Evolutionary conservation across 208 protist species (phyloP), one percentile per base, ranked within the genome.

Genomic region (Porcisia deanei): DNA sequence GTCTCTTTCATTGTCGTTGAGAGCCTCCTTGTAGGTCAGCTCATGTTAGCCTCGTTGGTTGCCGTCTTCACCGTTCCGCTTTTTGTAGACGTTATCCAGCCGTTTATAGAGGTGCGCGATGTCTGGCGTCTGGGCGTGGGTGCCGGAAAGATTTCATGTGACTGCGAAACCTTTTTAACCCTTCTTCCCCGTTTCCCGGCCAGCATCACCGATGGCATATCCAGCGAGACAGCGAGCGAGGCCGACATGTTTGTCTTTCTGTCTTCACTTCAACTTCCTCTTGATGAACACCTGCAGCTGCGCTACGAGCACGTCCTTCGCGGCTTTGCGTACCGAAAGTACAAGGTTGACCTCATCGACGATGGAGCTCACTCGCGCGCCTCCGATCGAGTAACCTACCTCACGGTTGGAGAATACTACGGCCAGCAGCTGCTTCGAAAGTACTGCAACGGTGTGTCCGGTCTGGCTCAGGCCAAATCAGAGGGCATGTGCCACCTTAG

Each of bases 261-360:
- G 22, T 85, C 81, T n/a, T 76, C 71, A 9, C 80, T 88, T 69
- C 73, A 71, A 22, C 64, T 86, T 14, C 82, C 81, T 7, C 71
- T 88, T 16, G 85, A 85, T 34, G 77, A 75, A 2, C 69, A 86
- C 45, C 76, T 76, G 74, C 45, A 53, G 18, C 47, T 88, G 34
- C 47, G 69, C 41, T 88, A 88, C 45, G 63, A 75, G 58, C 81
- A 88, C 68, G 34, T 88, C 43, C 60, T 88, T 43, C 72, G 75
- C 37, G 76, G 77, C 25, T 82, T 82, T n/a, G 73, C 70, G 22
- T 84, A 76, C 58, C 76, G 76, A 14, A 73, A 60, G 60, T 81
- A 76, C 57, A 81, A 76, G 39, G 55, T 72, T 0, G 41, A 76
- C 52, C 66, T 78, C 20, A 9, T 59, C 22, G 55, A 55, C 1